Conservation (phyloP, 371 early-diverging fungal genomes). For the Rhizopus sp. region DNA sequence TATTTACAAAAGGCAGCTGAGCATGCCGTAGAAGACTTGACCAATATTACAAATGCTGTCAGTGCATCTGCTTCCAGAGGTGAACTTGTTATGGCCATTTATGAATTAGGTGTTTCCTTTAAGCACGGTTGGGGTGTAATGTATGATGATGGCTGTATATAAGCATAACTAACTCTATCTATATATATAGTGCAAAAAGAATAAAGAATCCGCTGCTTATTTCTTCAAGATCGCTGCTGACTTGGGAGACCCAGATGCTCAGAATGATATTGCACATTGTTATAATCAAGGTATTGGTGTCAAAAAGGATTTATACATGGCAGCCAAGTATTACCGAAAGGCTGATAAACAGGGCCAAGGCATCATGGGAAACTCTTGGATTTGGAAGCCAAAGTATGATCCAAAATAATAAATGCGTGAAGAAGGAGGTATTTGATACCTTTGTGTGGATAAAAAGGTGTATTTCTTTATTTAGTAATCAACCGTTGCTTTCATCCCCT, state of each 20-base stretch:
- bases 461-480: no score
- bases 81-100: conserved; percentile 80
- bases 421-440: no score
- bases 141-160: no score
- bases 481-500: no score
- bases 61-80: conserved; percentile 46
- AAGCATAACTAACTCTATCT: conserved; percentile 2
- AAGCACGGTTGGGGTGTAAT: conserved; percentile 89
- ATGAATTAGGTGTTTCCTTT: conserved; percentile 83
- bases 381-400: conserved; percentile 53
- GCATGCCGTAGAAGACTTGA: conserved; percentile 64
- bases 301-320: conserved; percentile 73
- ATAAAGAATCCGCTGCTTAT: conserved; percentile 83
- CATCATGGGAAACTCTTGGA: conserved; percentile 88
- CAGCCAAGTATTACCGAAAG: conserved; percentile 84
- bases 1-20: conserved; percentile 81
- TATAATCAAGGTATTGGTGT: conserved; percentile 81
- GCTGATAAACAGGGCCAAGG: conserved; percentile 82
- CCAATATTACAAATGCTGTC: conserved; percentile 31
- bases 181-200: conserved; percentile 50
- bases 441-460: no score
- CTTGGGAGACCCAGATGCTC: conserved; percentile 83
- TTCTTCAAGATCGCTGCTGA: conserved; percentile 90
- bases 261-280: conserved; percentile 78
- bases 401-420: conserved; percentile 11